Evolutionary conservation across 176 grass and related monocot genomes (phyloP), one percentile per base, ranked within the genome.

Genomic region (Puccinellia tenuiflora): DNA sequence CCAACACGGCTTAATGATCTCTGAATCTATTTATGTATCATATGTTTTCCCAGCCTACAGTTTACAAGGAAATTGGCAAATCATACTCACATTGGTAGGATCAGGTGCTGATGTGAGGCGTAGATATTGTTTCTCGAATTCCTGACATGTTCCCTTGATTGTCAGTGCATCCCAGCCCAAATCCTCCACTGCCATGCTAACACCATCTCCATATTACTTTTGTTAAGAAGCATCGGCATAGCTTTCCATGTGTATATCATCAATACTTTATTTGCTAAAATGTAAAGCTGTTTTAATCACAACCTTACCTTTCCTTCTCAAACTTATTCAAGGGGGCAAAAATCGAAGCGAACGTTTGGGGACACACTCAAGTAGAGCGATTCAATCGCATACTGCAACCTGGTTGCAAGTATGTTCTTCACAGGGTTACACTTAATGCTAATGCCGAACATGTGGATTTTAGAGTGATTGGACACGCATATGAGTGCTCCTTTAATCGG

Each of bases 71-170:
- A 69, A 79, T 30, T 65, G 79, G 34, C 3, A 77, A 80, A 66
- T 56, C 20, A 31, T 88, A 64, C 74, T 90, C 82, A 97, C 94
- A 83, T 86, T 86, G 42, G 84, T 66, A 85, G 92, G 95, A 84
- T 97, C 92, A 86, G 95, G 95, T 18, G 95, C 95, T 65, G 82
- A 88, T 86, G 92, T 97, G 87, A 97, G 95, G 75, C 88, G 92
- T 40, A 94, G 90, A 79, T 94, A 97, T 55, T 18, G 54, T 86
- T 97, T 97, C 88, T 97, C 92, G 68, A 93, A 91, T 81, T 94
- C 79, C 67, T 97, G 95, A 78, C 90, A 94, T 69, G 92, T 94
- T 81, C 95, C 95, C 68, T 94, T 94, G 35, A 97, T 86, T 84
- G 95, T 94, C 83, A 97, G 82, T 61, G 92, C 87, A 90, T 97